Evolutionary conservation across 2,329 filamentous ascomycete genomes (phyloP).

Genomic region (Aspergillus uvarum): DNA sequence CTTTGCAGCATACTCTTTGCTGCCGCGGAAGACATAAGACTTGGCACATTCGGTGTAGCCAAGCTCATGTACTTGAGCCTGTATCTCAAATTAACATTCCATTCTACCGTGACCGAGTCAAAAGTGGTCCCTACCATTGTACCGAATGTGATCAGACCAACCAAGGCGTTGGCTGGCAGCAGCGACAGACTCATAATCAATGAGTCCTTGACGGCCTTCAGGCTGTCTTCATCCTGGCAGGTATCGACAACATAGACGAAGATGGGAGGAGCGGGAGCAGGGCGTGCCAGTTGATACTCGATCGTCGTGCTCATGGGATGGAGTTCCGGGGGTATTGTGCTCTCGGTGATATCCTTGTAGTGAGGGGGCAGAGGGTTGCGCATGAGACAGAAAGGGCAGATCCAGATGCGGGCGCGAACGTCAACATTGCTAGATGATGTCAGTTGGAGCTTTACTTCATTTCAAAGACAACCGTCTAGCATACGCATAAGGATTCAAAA

Average conservation of each 20-base stretch:
- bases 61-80: constrained; percentile 95
- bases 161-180: constrained; percentile 62
- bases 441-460: constrained; percentile 22
- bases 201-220: constrained; percentile 66
- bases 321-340: constrained; percentile 64
- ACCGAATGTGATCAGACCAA: constrained; percentile 68
- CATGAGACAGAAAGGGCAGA: constrained; percentile 68
- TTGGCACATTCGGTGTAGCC: constrained; percentile 98
- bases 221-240: constrained; percentile 66
- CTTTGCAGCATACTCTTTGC: constrained; percentile 96
- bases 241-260: constrained; percentile 69
- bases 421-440: constrained; percentile 57
- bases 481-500: constrained; percentile 96
- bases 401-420: constrained; percentile 66
- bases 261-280: constrained; percentile 64
- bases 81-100: constrained; percentile 16
- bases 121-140: constrained; percentile 70
- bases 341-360: constrained; percentile 68
- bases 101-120: constrained; percentile 10
- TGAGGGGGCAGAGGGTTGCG: constrained; percentile 65
- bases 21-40: constrained; percentile 96
- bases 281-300: constrained; percentile 63
- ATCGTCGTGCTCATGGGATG: constrained; percentile 65
- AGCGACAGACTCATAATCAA: constrained; percentile 66
- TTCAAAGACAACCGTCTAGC: constrained; percentile 25